These are phyloP conservation scores for Quercus berberidifolia DNA, from an alignment of 306 rosid species.

Conservation along the genomic window DNA sequence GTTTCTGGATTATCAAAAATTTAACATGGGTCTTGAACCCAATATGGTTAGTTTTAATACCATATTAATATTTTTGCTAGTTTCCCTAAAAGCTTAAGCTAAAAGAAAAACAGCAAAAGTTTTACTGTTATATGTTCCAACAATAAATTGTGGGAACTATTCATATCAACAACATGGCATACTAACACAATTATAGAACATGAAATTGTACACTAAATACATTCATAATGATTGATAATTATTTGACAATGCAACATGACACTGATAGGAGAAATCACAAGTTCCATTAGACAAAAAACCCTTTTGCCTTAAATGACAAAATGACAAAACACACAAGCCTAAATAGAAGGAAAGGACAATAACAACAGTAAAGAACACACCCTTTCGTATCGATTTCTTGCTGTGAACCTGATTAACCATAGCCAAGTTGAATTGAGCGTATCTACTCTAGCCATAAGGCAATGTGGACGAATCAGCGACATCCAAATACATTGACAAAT, in stretches of 20 bases:
- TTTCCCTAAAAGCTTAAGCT: background rate
- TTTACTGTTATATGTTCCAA: background rate
- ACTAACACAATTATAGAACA: background rate
- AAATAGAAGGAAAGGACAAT: too few relatives aligned
- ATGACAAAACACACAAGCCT: too few relatives aligned
- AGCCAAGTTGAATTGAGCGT: too few relatives aligned
- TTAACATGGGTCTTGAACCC: background rate
- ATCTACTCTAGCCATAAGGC: too few relatives aligned
- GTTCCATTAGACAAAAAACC: background rate
- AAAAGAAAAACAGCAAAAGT: background rate
- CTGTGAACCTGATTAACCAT: too few relatives aligned
- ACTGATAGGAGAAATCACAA: background rate
- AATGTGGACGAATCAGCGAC: too few relatives aligned
- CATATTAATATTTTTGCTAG: background rate
- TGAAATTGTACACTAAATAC: background rate
- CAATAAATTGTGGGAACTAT: background rate
- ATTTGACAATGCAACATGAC: background rate
- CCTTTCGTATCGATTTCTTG: too few relatives aligned
- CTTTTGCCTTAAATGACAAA: too few relatives aligned
- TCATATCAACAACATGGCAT: background rate
- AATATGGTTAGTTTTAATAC: background rate
- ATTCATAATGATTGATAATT: background rate
- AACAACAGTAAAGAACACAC: too few relatives aligned
- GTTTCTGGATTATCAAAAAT: background rate
- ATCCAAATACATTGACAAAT: too few relatives aligned